Percentiles rank a stretch among this genome's conserved stretches.
These are phyloP conservation scores for Rhodotorula sp. DNA, from an alignment of 1,284 basidiomycete species.

Conservation along the genomic window DNA sequence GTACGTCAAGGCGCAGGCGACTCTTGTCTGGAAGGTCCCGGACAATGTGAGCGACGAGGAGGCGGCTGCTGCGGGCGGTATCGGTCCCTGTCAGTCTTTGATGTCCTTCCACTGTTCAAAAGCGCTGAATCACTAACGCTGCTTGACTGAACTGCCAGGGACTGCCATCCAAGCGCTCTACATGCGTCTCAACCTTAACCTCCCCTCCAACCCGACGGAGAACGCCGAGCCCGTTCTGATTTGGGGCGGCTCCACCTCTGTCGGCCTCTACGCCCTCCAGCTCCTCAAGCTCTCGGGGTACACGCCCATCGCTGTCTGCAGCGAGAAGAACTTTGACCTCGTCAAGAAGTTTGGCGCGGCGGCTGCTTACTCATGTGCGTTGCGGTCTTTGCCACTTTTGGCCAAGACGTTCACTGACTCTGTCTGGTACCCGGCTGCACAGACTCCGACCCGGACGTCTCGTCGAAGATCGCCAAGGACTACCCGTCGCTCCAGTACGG, in stretches of 20 bases:
- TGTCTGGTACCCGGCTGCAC: background rate
- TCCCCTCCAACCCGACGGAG: conserved; percentile 48
- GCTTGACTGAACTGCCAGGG: conserved; percentile 23
- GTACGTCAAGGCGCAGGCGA: conserved; percentile 49
- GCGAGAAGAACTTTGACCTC: conserved; percentile 52
- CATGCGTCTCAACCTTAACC: conserved; percentile 42
- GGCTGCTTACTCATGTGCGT: conserved; percentile 53
- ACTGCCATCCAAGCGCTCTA: conserved; percentile 52
- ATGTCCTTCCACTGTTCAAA: background rate
- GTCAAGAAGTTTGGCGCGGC: conserved; percentile 60
- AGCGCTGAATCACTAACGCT: background rate
- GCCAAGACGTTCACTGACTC: background rate
- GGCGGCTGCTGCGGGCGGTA: conserved; percentile 50
- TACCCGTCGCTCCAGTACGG: conserved; percentile 32
- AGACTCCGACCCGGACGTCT: conserved; percentile 36
- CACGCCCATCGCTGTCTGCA: conserved; percentile 59
- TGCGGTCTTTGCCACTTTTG: background rate
- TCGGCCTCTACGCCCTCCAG: conserved; percentile 58
- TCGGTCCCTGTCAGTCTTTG: conserved; percentile 27
- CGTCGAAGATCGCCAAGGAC: conserved; percentile 30
- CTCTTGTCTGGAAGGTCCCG: conserved; percentile 46
- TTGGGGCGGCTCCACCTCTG: conserved; percentile 53
- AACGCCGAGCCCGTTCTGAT: conserved; percentile 51
- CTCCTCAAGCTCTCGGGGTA: conserved; percentile 58
- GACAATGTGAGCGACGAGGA: conserved; percentile 54